These are phyloP conservation scores for Trichoderma parareesei DNA, from an alignment of 495 filamentous ascomycete genomes.

Conservation along the genomic window DNA sequence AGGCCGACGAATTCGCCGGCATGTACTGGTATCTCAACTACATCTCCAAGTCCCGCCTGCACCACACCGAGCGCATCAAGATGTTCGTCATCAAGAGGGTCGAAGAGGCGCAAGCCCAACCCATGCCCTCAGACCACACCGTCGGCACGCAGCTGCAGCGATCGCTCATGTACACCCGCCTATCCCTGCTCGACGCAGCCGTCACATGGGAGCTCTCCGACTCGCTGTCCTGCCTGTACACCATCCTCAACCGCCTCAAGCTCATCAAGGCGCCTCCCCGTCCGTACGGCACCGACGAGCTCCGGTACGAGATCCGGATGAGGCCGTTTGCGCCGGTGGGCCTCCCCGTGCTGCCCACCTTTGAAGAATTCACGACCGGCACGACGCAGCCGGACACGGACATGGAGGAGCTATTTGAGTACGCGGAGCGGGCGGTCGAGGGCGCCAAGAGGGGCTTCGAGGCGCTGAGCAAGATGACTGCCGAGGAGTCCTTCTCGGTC, in stretches of 20 bases:
- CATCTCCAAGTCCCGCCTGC: constrained; percentile 44
- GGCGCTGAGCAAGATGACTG: constrained; percentile 41
- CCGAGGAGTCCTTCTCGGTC: constrained; percentile 37
- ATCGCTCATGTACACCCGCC: constrained; percentile 50
- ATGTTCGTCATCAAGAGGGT: constrained; percentile 43
- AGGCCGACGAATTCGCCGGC: constrained; percentile 71
- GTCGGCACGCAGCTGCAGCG: constrained; percentile 41
- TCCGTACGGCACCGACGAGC: constrained; percentile 59
- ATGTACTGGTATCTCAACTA: constrained; percentile 84
- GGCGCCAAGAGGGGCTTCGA: constrained; percentile 61
- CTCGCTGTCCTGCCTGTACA: constrained; percentile 58
- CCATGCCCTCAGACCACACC: constrained; percentile 19
- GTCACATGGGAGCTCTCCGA: constrained; percentile 65
- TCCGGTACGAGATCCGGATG: constrained; percentile 86
- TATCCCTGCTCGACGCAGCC: constrained; percentile 56
- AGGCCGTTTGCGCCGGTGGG: constrained; percentile 69
- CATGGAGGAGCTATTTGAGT: constrained; percentile 42
- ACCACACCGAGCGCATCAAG: constrained; percentile 63
- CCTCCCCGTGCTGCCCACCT: constrained; percentile 62
- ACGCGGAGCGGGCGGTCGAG: constrained; percentile 50
- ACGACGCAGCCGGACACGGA: constrained; percentile 30
- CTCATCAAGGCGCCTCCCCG: constrained; percentile 51
- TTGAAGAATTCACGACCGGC: constrained; percentile 45
- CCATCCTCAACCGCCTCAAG: constrained; percentile 50
- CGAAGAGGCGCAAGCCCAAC: constrained; percentile 21